These are phyloP conservation scores for Diaporthe sp. DNA, from an alignment of 2,329 filamentous ascomycete species.

Conservation along the genomic window DNA sequence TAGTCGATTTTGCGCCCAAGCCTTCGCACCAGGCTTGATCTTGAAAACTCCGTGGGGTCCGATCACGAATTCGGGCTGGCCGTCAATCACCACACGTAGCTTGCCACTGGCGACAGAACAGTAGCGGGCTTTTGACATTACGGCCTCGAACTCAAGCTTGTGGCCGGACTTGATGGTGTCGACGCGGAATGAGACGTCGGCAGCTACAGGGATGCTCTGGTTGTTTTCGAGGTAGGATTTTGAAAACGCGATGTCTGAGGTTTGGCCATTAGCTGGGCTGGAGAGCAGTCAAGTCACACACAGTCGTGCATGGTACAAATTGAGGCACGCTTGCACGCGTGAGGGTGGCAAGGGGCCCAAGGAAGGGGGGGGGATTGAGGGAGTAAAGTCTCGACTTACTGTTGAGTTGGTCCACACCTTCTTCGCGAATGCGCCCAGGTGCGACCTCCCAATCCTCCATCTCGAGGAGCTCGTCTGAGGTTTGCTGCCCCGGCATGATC, in stretches of 20 bases:
- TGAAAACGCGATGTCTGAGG: constrained; percentile 49
- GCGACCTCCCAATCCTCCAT: constrained; percentile 54
- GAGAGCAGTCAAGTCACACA: background rate
- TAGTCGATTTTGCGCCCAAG: constrained; percentile 43
- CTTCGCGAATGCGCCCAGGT: constrained; percentile 47
- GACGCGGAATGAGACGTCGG: constrained; percentile 47
- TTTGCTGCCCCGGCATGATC: constrained; percentile 39
- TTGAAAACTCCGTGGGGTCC: constrained; percentile 47
- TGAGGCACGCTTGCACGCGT: background rate
- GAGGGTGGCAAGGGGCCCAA: too few relatives aligned
- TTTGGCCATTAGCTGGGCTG: background rate
- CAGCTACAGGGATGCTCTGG: constrained; percentile 43
- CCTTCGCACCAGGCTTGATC: constrained; percentile 41
- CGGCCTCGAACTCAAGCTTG: constrained; percentile 41
- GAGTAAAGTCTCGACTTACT: constrained; percentile 40
- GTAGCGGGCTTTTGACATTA: constrained; percentile 41
- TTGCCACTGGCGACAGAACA: constrained; percentile 49
- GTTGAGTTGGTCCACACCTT: constrained; percentile 20
- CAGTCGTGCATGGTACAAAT: background rate
- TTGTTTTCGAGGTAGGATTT: constrained; percentile 48
- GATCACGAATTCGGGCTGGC: constrained; percentile 44
- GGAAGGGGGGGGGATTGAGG: too few relatives aligned
- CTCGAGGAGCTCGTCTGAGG: constrained; percentile 43
- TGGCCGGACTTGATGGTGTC: constrained; percentile 45
- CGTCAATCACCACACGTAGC: constrained; percentile 43